Conservation (phyloP, 768 basidiomycete genomes). For the Suillus plorans region DNA sequence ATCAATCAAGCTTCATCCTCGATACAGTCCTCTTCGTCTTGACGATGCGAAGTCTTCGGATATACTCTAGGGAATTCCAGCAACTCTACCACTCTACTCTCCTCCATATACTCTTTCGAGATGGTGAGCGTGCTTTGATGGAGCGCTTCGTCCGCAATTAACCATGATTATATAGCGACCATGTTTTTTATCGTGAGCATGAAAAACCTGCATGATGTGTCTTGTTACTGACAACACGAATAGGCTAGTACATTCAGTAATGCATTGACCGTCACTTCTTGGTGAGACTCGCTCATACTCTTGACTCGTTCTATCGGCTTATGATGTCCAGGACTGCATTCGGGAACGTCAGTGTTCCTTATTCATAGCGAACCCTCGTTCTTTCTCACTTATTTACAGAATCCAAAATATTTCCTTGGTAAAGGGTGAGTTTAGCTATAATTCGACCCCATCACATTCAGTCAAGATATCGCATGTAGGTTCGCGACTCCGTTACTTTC, state of each 20-base stretch:
- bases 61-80: neutral
- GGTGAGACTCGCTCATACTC: conserved; percentile 9
- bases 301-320: neutral
- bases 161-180: conserved; percentile 1
- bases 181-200: conserved; percentile 5
- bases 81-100: conserved; percentile 6
- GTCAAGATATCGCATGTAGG: conserved; percentile 5
- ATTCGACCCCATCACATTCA: neutral
- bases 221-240: neutral
- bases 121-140: conserved; percentile 1
- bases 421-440: conserved; percentile 4
- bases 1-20: conserved; percentile 4
- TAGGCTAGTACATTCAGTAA: conserved; percentile 9
- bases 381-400: conserved; percentile 5
- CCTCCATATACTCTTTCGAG: conserved; percentile 5
- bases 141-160: neutral
- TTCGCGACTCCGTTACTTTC: conserved; percentile 16
- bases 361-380: neutral
- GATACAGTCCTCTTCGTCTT: conserved; percentile 6
- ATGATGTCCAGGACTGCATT: conserved; percentile 11
- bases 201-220: no score
- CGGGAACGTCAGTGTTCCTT: neutral
- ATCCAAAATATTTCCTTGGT: conserved; percentile 11
- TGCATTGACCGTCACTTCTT: conserved; percentile 11
- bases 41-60: conserved; percentile 11